Base-by-base conservation (phyloP, 176 grass and related monocot species). In the Oryza glaberrima region DNA sequence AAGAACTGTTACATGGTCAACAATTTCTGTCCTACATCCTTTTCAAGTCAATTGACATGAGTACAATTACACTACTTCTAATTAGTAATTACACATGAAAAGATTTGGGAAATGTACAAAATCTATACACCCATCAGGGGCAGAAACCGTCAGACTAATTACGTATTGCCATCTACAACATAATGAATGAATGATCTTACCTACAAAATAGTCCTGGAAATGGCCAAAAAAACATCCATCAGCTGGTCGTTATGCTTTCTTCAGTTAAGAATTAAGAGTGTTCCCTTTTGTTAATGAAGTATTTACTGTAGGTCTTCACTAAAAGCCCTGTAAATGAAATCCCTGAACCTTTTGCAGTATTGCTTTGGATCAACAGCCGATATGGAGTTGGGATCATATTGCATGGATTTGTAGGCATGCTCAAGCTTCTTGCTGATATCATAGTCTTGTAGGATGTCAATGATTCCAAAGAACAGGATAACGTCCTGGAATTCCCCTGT, bases 391-490 rank as follows among this genome's bases (percentile, higher is more conserved):
- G 81, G 71, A 74, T 75, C 94, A 40, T 94, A 91, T 52, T 92
- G 91, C 84, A 92, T 90, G 23, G 94, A 97, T 73, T 97, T 97
- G 73, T 94, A 97, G 5, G 94, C 94, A 35, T 97, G 94, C 30
- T 97, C 94, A 14, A 97, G 94, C 76, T 97, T 97, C 84, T 97
- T 97, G 52, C 94, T 97, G 16, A 94, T 94, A 23, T 94, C 94
- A 36, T 94, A 97, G 54, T 97, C 95, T 77, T 97, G 95, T 6
- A 97, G 84, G 80, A 97, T 97, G 71, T 97, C 95, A 40, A 97
- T 97, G 63, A 94, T 97, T 60, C 94, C 94, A 22, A 97, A 97
- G 81, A 92, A 97, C 41, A 94, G 75, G n/a, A 97, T 76, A 11
- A 97, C 92, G 32, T 92, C 90, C 5, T 84, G 85, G 43, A 91